Percentiles rank a stretch among this genome's conserved stretches.
phyloP scores from a whole-genome alignment of 2,329 filamentous ascomycete species.

The Pyricularia sp. region DNA sequence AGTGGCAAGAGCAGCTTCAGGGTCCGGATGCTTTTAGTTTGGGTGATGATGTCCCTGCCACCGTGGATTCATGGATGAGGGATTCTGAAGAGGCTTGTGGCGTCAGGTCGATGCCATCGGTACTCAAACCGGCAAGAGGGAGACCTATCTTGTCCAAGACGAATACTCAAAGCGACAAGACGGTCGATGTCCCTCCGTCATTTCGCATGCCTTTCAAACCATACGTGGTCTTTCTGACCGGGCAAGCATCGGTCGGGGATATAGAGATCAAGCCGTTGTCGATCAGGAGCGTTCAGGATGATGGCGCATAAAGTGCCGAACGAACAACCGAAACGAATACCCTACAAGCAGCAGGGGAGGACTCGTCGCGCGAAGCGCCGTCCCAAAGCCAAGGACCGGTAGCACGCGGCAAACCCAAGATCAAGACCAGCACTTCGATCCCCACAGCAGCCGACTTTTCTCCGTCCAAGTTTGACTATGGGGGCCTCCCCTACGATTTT shows the following conservation, averaged over 20 bases:
- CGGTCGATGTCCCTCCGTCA: not conserved
- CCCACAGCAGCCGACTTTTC: not conserved
- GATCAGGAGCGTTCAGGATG: not conserved
- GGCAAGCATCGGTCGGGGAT: not conserved
- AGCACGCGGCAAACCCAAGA: not conserved
- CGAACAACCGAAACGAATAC: not conserved
- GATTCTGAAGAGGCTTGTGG: not conserved
- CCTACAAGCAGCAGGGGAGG: not conserved
- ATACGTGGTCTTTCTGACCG: slow-evolving; percentile 5
- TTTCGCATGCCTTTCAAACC: slow-evolving; percentile 7
- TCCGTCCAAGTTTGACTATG: not conserved
- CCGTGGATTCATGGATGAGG: not conserved
- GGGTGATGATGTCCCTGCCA: not conserved
- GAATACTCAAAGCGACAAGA: not conserved
- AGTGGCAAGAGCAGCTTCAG: not conserved
- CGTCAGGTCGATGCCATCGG: slow-evolving; percentile 16
- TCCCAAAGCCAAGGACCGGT: not conserved
- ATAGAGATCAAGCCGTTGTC: not conserved
- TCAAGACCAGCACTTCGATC: not conserved
- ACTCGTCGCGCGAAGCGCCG: not conserved
- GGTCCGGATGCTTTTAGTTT: not conserved
- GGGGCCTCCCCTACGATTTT: not conserved
- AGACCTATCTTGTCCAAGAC: slow-evolving; percentile 3
- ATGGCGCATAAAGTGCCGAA: too few relatives aligned
- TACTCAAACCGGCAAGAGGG: slow-evolving; percentile 19